These are phyloP conservation scores for Xylariaceae sp. DNA, from an alignment of 2,329 filamentous ascomycete genomes.

Conservation along the genomic window DNA sequence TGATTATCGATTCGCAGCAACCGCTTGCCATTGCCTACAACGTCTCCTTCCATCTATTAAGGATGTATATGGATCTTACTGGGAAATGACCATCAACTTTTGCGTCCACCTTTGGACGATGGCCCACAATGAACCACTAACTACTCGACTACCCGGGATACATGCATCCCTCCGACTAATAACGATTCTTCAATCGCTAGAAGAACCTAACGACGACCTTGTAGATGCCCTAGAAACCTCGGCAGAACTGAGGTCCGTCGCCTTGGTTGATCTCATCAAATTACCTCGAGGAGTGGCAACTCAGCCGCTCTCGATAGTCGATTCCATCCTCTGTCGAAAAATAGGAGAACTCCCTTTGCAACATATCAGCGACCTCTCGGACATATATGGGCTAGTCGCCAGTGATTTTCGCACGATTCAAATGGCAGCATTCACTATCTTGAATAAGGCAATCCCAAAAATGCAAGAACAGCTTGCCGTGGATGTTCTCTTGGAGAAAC, in stretches of 20 bases:
- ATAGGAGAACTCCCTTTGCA: constrained; percentile 61
- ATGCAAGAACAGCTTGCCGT: constrained; percentile 79
- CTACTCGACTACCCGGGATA: constrained; percentile 57
- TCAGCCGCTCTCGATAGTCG: constrained; percentile 70
- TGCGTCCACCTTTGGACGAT: constrained; percentile 56
- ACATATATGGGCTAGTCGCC: constrained; percentile 72
- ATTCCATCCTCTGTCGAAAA: constrained; percentile 67
- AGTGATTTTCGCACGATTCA: constrained; percentile 73
- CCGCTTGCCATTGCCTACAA: constrained; percentile 55
- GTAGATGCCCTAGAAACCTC: constrained; percentile 66
- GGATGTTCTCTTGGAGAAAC: constrained; percentile 69
- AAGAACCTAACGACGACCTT: constrained; percentile 82
- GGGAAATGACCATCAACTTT: constrained; percentile 63
- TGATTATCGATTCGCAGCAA: constrained; percentile 41
- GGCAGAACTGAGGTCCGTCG: constrained; percentile 50
- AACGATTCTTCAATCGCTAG: constrained; percentile 56
- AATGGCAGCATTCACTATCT: constrained; percentile 71
- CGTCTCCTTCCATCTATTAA: constrained; percentile 68
- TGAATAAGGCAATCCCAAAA: constrained; percentile 75
- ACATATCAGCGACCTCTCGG: constrained; percentile 58
- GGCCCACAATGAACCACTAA: constrained; percentile 37
- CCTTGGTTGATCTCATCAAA: constrained; percentile 62
- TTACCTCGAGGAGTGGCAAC: constrained; percentile 43
- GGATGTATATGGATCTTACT: constrained; percentile 84
- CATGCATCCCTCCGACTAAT: constrained; percentile 72